These are phyloP conservation scores for Alternaria metachromatica DNA, from an alignment of 2,329 filamentous ascomycete genomes.

Conservation along the genomic window DNA sequence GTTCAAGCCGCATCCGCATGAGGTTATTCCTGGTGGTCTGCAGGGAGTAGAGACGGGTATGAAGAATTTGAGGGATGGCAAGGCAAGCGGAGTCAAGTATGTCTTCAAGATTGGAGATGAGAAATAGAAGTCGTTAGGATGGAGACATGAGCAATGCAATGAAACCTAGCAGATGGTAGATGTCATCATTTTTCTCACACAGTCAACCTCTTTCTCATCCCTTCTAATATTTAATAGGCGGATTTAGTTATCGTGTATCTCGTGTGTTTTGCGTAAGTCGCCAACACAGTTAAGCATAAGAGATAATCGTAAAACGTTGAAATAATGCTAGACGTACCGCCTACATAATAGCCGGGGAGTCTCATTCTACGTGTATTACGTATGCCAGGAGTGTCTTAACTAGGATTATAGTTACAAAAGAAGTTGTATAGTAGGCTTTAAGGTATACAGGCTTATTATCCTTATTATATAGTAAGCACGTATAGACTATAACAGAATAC, in stretches of 20 bases:
- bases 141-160: neutral
- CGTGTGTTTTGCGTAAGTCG: too few species aligned
- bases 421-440: neutral
- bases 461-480: neutral
- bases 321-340: neutral
- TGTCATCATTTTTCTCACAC: neutral
- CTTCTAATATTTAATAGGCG: too few species aligned
- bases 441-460: neutral
- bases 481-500: neutral
- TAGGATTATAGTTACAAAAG: neutral
- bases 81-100: slow-evolving; percentile 70
- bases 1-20: slow-evolving; percentile 58
- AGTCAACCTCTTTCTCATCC: too few species aligned
- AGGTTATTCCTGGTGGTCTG: slow-evolving; percentile 63
- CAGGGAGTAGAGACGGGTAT: slow-evolving; percentile 61
- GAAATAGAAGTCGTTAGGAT: slow-evolving; percentile 27
- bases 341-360: neutral
- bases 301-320: neutral
- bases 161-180: neutral
- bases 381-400: neutral
- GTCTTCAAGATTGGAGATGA: slow-evolving; percentile 62
- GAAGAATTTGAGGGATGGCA: slow-evolving; percentile 63
- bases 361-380: neutral
- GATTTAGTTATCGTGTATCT: too few species aligned
- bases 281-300: neutral